These are phyloP conservation scores for Saitoella complicata DNA, from an alignment of 805 yeast genomes.

Conservation along the genomic window DNA sequence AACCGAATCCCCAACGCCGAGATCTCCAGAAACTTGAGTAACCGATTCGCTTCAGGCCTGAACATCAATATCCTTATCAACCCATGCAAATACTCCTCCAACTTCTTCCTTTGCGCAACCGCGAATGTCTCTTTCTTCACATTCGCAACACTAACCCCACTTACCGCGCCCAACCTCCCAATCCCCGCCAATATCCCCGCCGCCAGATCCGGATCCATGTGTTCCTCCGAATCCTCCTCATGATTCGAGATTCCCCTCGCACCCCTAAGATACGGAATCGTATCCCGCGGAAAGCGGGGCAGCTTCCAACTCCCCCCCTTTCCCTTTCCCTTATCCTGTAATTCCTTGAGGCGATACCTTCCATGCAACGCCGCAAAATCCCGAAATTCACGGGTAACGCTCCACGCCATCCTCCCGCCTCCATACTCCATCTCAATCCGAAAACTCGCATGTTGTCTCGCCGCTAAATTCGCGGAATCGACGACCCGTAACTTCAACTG, in stretches of 20 bases:
- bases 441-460: conserved; percentile 31
- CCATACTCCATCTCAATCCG: conserved; percentile 80
- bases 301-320: conserved; percentile 16
- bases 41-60: conserved; percentile 63
- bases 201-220: background rate
- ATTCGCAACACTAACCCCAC: background rate
- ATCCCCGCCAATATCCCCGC: background rate
- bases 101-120: conserved; percentile 17
- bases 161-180: background rate
- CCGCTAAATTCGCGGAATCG: conserved; percentile 18
- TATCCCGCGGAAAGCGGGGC: conserved; percentile 29
- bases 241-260: conserved; percentile 6
- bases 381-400: conserved; percentile 50
- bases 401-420: conserved; percentile 71
- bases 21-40: conserved; percentile 77
- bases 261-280: conserved; percentile 14
- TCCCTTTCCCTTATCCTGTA: conserved; percentile 14
- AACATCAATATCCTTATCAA: conserved; percentile 44
- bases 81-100: conserved; percentile 53
- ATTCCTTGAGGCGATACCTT: conserved; percentile 38
- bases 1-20: conserved; percentile 76
- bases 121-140: background rate
- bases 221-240: conserved; percentile 1
- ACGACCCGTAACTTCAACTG: conserved; percentile 51
- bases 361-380: conserved; percentile 62